Conservation (phyloP, 106 monocot species). For the Dioscorea zingiberensis region DNA sequence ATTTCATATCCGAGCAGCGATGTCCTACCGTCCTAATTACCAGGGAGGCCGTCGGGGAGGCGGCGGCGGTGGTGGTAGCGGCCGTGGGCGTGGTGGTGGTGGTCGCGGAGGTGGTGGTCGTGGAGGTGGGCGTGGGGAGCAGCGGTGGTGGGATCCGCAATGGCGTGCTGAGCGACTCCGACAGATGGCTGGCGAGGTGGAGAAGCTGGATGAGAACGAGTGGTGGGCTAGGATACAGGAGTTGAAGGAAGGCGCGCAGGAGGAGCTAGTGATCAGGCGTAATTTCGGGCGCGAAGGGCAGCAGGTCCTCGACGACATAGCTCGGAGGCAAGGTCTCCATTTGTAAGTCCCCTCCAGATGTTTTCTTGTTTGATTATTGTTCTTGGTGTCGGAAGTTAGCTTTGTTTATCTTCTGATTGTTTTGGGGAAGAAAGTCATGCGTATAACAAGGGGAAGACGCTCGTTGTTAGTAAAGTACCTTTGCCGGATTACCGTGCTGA, state of each 20-base stretch:
- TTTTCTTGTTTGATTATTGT: neutral
- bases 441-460: slow-evolving; percentile 87
- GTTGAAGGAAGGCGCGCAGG: slow-evolving; percentile 61
- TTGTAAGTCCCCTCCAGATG: slow-evolving; percentile 47
- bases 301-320: slow-evolving; percentile 74
- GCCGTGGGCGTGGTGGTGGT: slow-evolving; percentile 21
- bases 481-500: slow-evolving; percentile 96
- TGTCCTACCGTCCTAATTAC: slow-evolving; percentile 66
- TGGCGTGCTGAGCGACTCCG: slow-evolving; percentile 76
- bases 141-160: slow-evolving; percentile 84
- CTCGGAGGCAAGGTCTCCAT: slow-evolving; percentile 62
- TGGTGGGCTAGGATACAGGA: slow-evolving; percentile 73
- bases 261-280: slow-evolving; percentile 67
- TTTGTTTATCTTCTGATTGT: slow-evolving; percentile 15
- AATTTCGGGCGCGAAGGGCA: slow-evolving; percentile 90
- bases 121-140: slow-evolving; percentile 51
- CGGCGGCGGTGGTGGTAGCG: slow-evolving; percentile 26
- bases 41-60: slow-evolving; percentile 43
- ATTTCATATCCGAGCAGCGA: neutral
- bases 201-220: slow-evolving; percentile 86
- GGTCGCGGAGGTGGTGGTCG: slow-evolving; percentile 30
- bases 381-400: slow-evolving; percentile 12
- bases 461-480: slow-evolving; percentile 93
- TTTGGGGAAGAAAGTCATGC: slow-evolving; percentile 79
- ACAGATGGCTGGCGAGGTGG: slow-evolving; percentile 80